Base-by-base conservation (phyloP, 2,329 filamentous ascomycete genomes). In the Diaporthe aspalathi region DNA sequence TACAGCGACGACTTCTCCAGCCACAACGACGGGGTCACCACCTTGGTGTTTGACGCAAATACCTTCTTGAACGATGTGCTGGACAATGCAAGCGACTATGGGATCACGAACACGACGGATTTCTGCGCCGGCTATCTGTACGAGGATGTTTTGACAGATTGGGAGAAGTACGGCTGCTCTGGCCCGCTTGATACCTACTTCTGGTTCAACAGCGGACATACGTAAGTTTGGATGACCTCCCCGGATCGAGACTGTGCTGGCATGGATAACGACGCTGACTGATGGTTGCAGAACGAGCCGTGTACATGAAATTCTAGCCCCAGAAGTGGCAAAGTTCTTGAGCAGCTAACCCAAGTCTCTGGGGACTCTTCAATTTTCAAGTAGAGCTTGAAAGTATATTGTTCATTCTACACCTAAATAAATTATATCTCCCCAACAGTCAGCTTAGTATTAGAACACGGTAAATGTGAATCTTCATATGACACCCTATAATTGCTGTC, bases 1-100 rank as follows among this genome's bases (percentile, higher is more conserved):
- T 79, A 84, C 29, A 80, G 80, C 3, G 67, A 67, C 9, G 72
- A 52, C 0, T 86, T 87, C 68, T 74, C 77, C 8, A 49, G 54
- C 1, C 27, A 70, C 12, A 72, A 79, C 22, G 49, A 67, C 0
- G 74, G 50, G 12, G 75, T 68, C 0, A 77, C 71, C n/a, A 71
- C 76, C 0, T 72, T 80, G 74, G 57, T 79, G 0, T 80, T 79
- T n/a, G 76, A 81, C 65, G 75, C 78, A 0, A 79, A 80, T 63
- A 73, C 67, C n/a, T 79, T 80, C 70, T 71, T 80, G 22, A 79
- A 79, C 24, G 45, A 69, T 14, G 76, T 80, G 3, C 65, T 80
- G 47, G 75, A 80, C n/a, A 66, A 79, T 17, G 74, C 78, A 7
- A 71, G 40, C 0, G 54, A 70, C 9, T 79, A 77, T 47, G 75